phyloP scores from a whole-genome alignment of 2,329 filamentous ascomycete species.

The Shiraia bambusicola region DNA sequence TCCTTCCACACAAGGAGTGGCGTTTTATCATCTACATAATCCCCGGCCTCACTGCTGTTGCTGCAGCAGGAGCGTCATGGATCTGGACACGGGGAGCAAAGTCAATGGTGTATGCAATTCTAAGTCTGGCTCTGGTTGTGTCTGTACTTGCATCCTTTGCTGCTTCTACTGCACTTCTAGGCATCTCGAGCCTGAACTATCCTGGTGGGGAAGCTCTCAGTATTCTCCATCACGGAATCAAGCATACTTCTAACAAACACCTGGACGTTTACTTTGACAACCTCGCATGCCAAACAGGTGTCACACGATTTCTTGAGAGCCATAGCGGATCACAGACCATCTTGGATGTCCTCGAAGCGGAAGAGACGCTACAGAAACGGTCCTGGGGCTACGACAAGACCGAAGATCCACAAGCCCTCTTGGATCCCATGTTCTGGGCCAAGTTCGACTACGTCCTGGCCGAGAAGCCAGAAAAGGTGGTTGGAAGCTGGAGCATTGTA shows the following conservation, averaged over 20 bases:
- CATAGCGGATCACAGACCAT: slow-evolving; percentile 34
- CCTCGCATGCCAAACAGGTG: slow-evolving; percentile 63
- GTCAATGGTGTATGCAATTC: slow-evolving; percentile 56
- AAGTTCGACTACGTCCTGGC: slow-evolving; percentile 61
- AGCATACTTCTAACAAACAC: slow-evolving; percentile 14
- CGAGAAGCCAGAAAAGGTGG: slow-evolving; percentile 52
- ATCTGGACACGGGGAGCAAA: slow-evolving; percentile 65
- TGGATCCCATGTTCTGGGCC: slow-evolving; percentile 57
- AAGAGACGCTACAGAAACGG: slow-evolving; percentile 18
- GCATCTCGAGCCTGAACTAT: slow-evolving; percentile 86
- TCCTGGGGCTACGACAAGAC: slow-evolving; percentile 64
- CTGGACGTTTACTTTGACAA: slow-evolving; percentile 58
- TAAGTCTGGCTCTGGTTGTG: slow-evolving; percentile 57
- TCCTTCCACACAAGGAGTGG: slow-evolving; percentile 93
- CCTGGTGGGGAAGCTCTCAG: slow-evolving; percentile 80
- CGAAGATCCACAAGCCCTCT: slow-evolving; percentile 51
- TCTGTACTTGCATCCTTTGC: slow-evolving; percentile 64
- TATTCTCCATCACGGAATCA: slow-evolving; percentile 40
- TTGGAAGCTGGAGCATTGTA: slow-evolving; percentile 56
- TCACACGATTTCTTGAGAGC: slow-evolving; percentile 58
- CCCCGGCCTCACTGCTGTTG: slow-evolving; percentile 75
- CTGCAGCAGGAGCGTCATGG: slow-evolving; percentile 69
- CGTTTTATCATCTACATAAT: slow-evolving; percentile 91
- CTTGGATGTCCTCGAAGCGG: slow-evolving; percentile 26
- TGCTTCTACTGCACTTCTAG: slow-evolving; percentile 67